These are phyloP conservation scores for Dipteronia dyeriana DNA, from an alignment of 345 rosid genomes.

Conservation along the genomic window DNA sequence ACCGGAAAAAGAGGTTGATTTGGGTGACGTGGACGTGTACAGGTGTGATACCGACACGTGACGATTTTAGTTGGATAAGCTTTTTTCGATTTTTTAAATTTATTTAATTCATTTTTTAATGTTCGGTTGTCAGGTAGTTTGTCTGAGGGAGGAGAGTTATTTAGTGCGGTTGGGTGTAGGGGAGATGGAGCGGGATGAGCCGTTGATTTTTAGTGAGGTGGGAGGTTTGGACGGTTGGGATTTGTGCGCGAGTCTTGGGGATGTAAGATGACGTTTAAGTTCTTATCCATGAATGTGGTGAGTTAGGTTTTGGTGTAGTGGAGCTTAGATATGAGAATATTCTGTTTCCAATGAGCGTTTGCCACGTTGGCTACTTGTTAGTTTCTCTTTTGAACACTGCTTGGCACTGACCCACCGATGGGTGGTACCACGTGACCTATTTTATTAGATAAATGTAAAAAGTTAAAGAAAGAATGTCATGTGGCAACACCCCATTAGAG, in stretches of 20 bases:
- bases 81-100: no score
- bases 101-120: not conserved
- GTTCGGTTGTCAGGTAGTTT: not conserved
- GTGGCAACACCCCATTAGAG: no score
- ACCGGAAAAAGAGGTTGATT: conserved; percentile 10
- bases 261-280: conserved; percentile 29
- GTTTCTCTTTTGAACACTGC: no score
- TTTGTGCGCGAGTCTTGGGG: not conserved
- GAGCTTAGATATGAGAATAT: not conserved
- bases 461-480: no score
- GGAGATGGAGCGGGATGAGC: not conserved
- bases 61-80: not conserved
- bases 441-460: no score
- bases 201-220: not conserved
- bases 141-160: not conserved
- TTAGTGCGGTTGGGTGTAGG: not conserved
- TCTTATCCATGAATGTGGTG: conserved; percentile 17
- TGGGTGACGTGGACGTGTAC: no score
- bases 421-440: no score
- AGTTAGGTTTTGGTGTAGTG: not conserved
- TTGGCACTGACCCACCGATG: no score
- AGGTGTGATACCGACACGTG: conserved; percentile 21
- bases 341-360: not conserved
- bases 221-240: not conserved
- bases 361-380: not conserved